Base-by-base conservation (phyloP, 768 basidiomycete species). In the Leccinellum albellum region DNA sequence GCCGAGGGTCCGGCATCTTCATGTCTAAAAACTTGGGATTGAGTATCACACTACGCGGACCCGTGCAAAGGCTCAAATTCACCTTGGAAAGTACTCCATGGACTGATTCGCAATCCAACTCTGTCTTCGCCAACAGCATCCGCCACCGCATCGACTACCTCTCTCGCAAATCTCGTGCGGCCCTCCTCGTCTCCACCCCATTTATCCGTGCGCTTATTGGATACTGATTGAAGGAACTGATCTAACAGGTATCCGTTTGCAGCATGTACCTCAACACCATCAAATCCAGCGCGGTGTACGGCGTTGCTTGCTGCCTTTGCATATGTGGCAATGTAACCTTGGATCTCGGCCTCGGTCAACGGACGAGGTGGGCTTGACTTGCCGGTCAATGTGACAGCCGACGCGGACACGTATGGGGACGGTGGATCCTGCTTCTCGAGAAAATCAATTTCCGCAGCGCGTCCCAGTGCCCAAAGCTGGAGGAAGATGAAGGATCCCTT, bases 141-240 rank as follows among this genome's bases (percentile, higher is more conserved):
- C n/a, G 20, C 37, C 4, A 40, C 10, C 4, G 37, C 37, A 9
- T 20, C 47, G 1, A 78, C 61, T 33, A 82, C 70, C 61, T 79
- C 75, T n/a, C 79, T 70, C 2, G 68, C 57, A 64, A 85, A 83
- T 14, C 79, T 70, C 1, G 72, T 64, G 9, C 83, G 66, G 54
- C 80, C 80, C 60, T 81, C 79, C 45, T 80, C 62, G 32, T 78
- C 81, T 1, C 89, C 88, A 0, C 89, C 89, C 67, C 86, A 40
- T 20, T 12, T 40, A n/a, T 40, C 37, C n/a, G 37, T 40, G n/a
- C 37, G 37, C 10, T 40, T 20, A 40, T 40, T 40, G 9, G 37
- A 40, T 10, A 40, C n/a, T 6, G 37, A 40, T 12, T 40, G 37
- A 40, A 91, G 56, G 74, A 88, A 88, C 65, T 88, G 84, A 63